Evolutionary conservation across 768 basidiomycete genomes (phyloP).

Genomic region (Leccinum pellstonianum): DNA sequence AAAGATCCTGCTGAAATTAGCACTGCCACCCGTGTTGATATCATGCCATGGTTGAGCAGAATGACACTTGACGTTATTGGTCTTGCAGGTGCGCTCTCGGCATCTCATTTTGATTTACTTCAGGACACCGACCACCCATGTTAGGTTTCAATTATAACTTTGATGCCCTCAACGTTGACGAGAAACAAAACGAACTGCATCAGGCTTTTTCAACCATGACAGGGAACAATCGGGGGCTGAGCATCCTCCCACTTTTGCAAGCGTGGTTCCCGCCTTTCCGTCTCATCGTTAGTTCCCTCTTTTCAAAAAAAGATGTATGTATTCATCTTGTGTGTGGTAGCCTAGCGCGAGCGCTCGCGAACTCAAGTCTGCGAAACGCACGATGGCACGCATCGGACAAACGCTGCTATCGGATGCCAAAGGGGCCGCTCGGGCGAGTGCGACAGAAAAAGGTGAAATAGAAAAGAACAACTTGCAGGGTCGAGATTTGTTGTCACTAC

Average conservation of each 20-base stretch:
- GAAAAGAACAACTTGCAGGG: constrained; percentile 35
- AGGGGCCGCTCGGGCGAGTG: constrained; percentile 27
- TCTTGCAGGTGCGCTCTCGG: constrained; percentile 33
- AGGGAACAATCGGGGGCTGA: background rate
- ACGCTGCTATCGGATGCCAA: constrained; percentile 52
- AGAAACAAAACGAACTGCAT: constrained; percentile 30
- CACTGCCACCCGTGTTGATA: constrained; percentile 24
- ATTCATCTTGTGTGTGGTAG: constrained; percentile 11
- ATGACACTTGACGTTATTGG: constrained; percentile 38
- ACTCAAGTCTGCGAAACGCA: constrained; percentile 32
- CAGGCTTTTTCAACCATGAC: constrained; percentile 32
- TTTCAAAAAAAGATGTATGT: background rate
- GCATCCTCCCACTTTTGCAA: constrained; percentile 34
- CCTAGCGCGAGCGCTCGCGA: constrained; percentile 18
- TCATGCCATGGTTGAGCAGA: constrained; percentile 33
- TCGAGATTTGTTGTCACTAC: constrained; percentile 48
- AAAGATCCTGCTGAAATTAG: constrained; percentile 17
- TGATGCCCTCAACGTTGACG: constrained; percentile 25
- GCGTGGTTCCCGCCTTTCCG: constrained; percentile 37
- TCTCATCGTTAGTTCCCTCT: constrained; percentile 34
- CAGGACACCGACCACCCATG: background rate
- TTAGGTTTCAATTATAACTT: constrained; percentile 41
- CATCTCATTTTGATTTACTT: background rate
- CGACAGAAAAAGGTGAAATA: constrained; percentile 28
- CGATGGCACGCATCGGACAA: constrained; percentile 50